Percentiles rank a stretch among this genome's conserved stretches.
Evolutionary conservation across 106 monocot genomes (phyloP).

Genomic region (Iris macrosiphon): DNA sequence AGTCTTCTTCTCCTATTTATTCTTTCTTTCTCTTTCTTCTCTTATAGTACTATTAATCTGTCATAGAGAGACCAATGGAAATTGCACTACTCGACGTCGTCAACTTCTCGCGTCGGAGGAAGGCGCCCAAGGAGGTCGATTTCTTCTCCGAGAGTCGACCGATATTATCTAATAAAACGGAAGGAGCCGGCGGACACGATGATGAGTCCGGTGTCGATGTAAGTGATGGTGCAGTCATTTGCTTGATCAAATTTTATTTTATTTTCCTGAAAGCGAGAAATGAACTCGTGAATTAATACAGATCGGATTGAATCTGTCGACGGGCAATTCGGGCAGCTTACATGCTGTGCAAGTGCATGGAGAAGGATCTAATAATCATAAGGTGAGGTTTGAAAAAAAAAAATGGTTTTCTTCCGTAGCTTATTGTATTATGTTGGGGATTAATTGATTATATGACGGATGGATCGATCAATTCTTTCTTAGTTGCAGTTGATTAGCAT

Average conservation of each 20-base stretch:
- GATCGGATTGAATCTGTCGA: slow-evolving; percentile 21
- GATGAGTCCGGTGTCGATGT: background rate
- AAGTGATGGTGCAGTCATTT: background rate
- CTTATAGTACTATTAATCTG: background rate
- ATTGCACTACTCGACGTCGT: slow-evolving; percentile 7
- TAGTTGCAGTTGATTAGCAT: slow-evolving; percentile 10
- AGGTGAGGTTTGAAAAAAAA: slow-evolving; percentile 1
- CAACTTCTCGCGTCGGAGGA: background rate
- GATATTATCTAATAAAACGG: too few species aligned
- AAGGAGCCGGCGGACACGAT: background rate
- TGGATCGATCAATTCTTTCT: background rate
- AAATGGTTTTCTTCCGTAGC: background rate
- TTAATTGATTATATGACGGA: background rate
- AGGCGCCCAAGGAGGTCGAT: slow-evolving; percentile 29
- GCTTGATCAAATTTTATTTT: background rate
- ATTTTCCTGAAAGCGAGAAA: background rate
- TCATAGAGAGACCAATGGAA: slow-evolving; percentile 13
- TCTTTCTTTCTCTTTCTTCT: background rate
- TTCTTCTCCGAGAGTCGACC: slow-evolving; percentile 25
- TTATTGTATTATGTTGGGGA: background rate
- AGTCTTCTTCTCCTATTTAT: background rate
- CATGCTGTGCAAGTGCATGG: background rate
- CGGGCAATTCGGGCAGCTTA: background rate
- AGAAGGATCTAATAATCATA: background rate
- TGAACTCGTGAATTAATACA: slow-evolving; percentile 3